These are phyloP conservation scores for Bruguiera parviflora DNA, from an alignment of 345 rosid species.

Conservation along the genomic window DNA sequence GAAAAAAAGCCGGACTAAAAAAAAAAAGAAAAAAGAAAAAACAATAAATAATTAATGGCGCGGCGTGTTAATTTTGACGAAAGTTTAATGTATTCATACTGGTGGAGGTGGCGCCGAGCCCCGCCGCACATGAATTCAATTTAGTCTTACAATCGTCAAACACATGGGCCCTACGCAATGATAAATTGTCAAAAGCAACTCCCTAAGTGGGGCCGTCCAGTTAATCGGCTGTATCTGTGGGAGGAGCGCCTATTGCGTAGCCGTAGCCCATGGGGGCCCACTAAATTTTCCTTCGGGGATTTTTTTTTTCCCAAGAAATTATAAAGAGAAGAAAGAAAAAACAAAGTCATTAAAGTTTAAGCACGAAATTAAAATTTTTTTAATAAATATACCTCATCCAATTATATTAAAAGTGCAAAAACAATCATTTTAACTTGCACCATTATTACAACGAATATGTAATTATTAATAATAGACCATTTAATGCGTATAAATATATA, in stretches of 20 bases:
- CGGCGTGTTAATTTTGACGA: not conserved
- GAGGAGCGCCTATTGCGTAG: not conserved
- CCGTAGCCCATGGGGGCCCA: not conserved
- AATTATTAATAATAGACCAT: no score
- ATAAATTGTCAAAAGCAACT: conserved; percentile 1
- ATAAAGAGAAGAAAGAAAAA: no score
- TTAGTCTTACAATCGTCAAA: conserved; percentile 3
- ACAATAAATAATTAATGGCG: not conserved
- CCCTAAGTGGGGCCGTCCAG: not conserved
- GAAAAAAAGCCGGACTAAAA: no score
- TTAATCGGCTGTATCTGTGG: not conserved
- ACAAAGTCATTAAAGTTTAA: no score
- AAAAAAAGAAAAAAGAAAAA: no score
- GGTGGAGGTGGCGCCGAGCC: not conserved
- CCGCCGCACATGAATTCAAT: not conserved
- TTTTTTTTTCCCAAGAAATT: no score
- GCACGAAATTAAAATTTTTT: no score
- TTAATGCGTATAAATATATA: no score
- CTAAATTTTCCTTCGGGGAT: not conserved
- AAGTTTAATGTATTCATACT: not conserved
- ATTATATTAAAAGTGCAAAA: no score
- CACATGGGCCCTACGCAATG: not conserved
- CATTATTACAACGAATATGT: no score
- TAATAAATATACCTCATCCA: not conserved
- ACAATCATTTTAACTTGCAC: no score